Percentiles rank a stretch among this genome's conserved stretches.
These are phyloP conservation scores for Primulina huaijiensis DNA, from an alignment of 257 asterid genomes.

Conservation along the genomic window DNA sequence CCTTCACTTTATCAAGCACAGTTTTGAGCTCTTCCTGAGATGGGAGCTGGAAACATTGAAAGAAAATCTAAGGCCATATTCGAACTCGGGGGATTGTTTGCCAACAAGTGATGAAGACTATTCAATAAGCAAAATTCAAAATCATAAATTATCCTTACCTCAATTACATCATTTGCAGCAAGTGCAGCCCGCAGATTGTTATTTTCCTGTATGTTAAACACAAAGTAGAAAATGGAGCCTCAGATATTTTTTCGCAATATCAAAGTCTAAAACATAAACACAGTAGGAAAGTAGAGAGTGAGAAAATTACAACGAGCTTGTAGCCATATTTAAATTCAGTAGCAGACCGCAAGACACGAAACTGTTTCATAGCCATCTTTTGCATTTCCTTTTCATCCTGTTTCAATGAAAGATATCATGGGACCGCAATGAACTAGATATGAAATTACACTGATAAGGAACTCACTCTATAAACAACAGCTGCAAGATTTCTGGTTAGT, in stretches of 20 bases:
- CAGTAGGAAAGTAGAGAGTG: conserved; percentile 15
- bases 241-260: not conserved
- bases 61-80: not conserved
- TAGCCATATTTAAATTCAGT: conserved; percentile 92
- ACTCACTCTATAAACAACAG: conserved; percentile 79
- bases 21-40: conserved; percentile 73
- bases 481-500: conserved; percentile 87
- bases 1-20: conserved; percentile 84
- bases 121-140: conserved; percentile 2
- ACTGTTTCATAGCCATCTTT: conserved; percentile 76
- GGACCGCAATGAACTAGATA: not conserved
- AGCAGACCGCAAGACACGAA: conserved; percentile 69
- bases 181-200: conserved; percentile 81
- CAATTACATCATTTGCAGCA: conserved; percentile 66
- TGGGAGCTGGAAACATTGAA: conserved; percentile 60
- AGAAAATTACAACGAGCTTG: conserved; percentile 83
- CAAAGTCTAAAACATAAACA: conserved; percentile 1
- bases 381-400: conserved; percentile 93
- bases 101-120: too few species aligned
- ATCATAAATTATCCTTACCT: conserved; percentile 43
- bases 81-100: not conserved
- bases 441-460: not conserved
- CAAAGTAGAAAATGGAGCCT: not conserved
- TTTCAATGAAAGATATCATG: conserved; percentile 17
- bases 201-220: conserved; percentile 55